Conservation (phyloP, 2,329 filamentous ascomycete genomes). For the Byssothecium circinans region DNA sequence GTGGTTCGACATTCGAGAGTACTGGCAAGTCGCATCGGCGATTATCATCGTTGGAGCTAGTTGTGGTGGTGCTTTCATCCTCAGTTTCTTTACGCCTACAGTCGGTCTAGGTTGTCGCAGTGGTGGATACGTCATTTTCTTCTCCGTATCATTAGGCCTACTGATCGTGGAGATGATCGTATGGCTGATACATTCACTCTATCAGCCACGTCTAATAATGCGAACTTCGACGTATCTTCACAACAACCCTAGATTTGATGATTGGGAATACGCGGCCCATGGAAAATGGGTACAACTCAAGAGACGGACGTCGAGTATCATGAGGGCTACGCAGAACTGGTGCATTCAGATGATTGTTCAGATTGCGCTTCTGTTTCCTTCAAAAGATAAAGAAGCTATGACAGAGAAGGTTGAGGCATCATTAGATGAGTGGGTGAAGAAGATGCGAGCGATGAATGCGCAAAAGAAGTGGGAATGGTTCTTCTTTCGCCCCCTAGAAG, state of each 20-base stretch:
- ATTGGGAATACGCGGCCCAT: constrained; percentile 12
- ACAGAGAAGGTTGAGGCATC: constrained; percentile 3
- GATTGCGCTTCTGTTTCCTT: constrained; percentile 8
- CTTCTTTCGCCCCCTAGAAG: constrained; percentile 37
- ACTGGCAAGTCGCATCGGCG: constrained; percentile 46
- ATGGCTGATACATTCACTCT: constrained; percentile 28
- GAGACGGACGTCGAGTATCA: constrained; percentile 4
- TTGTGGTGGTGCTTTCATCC: constrained; percentile 44
- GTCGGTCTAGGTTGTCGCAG: constrained; percentile 48
- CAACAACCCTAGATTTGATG: constrained; percentile 12
- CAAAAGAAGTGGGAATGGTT: constrained; percentile 28
- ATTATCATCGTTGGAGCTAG: constrained; percentile 42
- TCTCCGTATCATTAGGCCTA: constrained; percentile 32
- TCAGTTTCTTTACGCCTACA: constrained; percentile 51
- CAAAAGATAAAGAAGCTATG: constrained; percentile 4
- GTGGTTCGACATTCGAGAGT: constrained; percentile 49
- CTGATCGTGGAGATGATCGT: constrained; percentile 44
- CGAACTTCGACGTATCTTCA: constrained; percentile 17
- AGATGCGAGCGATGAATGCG: constrained; percentile 13
- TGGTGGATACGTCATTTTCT: constrained; percentile 50
- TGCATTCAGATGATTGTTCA: constrained; percentile 10
- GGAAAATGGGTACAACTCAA: constrained; percentile 14
- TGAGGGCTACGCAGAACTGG: constrained; percentile 8
- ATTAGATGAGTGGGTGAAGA: constrained; percentile 8
- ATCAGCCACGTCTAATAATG: not conserved